Conservation (phyloP, 1,139 yeast species). For the Taiozyma onychis region DNA sequence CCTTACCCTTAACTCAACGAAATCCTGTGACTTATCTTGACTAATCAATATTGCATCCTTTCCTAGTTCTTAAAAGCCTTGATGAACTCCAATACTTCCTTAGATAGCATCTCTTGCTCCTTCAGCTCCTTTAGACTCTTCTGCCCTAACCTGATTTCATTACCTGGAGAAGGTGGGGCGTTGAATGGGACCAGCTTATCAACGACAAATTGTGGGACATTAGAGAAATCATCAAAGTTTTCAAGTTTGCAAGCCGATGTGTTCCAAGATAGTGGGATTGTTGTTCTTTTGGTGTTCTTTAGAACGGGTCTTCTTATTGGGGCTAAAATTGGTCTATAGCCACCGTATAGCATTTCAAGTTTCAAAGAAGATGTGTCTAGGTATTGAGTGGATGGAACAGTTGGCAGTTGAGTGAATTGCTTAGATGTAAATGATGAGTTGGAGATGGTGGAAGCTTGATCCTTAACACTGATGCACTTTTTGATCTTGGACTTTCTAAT, state of each 20-base stretch:
- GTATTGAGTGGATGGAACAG: slow-evolving; percentile 22
- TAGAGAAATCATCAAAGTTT: slow-evolving; percentile 19
- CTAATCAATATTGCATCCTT: background rate
- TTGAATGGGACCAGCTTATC: slow-evolving; percentile 21
- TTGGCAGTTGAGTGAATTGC: slow-evolving; percentile 9
- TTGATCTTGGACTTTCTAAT: slow-evolving; percentile 1
- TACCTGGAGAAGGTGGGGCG: slow-evolving; percentile 19
- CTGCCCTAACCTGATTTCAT: slow-evolving; percentile 20
- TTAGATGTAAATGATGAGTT: slow-evolving; percentile 4
- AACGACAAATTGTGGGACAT: slow-evolving; percentile 23
- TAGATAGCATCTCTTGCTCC: slow-evolving; percentile 17
- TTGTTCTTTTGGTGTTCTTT: slow-evolving; percentile 13
- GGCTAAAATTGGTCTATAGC: slow-evolving; percentile 21
- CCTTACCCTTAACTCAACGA: background rate
- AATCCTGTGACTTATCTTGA: background rate
- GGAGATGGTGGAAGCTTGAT: slow-evolving; percentile 1
- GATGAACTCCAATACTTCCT: slow-evolving; percentile 21
- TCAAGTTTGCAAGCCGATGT: slow-evolving; percentile 19
- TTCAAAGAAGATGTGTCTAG: slow-evolving; percentile 13
- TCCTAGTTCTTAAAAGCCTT: slow-evolving; percentile 18
- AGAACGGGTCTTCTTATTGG: slow-evolving; percentile 19
- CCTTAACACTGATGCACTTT: slow-evolving; percentile 4
- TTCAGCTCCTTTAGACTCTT: slow-evolving; percentile 18
- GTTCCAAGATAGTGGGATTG: slow-evolving; percentile 22
- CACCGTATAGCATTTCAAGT: slow-evolving; percentile 18